Conservation (phyloP, 2,329 filamentous ascomycete genomes). For the Nemania sp. region DNA sequence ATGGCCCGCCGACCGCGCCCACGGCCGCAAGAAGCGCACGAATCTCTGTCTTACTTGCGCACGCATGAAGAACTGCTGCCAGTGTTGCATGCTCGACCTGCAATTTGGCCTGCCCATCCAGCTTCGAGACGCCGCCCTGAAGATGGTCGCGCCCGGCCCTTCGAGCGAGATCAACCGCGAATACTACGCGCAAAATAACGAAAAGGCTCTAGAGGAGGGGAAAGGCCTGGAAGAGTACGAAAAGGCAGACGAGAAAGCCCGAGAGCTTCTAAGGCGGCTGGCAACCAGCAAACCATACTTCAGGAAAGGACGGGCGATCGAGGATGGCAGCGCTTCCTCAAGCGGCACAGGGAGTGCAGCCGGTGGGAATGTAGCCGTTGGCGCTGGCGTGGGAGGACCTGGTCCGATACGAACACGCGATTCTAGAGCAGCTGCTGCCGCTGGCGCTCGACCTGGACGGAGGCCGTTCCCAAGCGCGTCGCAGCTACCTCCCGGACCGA, state of each 20-base stretch:
- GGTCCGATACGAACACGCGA: slow-evolving; percentile 85
- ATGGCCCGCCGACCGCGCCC: slow-evolving; percentile 92
- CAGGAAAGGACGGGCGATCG: slow-evolving; percentile 83
- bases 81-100: slow-evolving; percentile 98
- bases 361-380: slow-evolving; percentile 63
- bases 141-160: slow-evolving; percentile 96
- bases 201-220: slow-evolving; percentile 94
- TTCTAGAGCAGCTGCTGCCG: slow-evolving; percentile 63
- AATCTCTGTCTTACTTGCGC: slow-evolving; percentile 98
- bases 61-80: slow-evolving; percentile 97
- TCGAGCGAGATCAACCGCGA: slow-evolving; percentile 94
- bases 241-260: slow-evolving; percentile 96
- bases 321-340: slow-evolving; percentile 62
- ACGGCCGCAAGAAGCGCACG: slow-evolving; percentile 88
- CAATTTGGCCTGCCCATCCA: slow-evolving; percentile 95
- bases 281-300: slow-evolving; percentile 97
- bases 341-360: slow-evolving; percentile 53
- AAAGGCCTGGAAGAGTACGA: slow-evolving; percentile 89
- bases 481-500: slow-evolving; percentile 81
- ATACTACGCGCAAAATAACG: slow-evolving; percentile 98
- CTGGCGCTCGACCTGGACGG: slow-evolving; percentile 63
- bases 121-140: slow-evolving; percentile 93
- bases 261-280: slow-evolving; percentile 84
- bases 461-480: slow-evolving; percentile 76
- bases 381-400: slow-evolving; percentile 70